These are phyloP conservation scores for Athelia sp. DNA, from an alignment of 1,284 basidiomycete species.

Conservation along the genomic window DNA sequence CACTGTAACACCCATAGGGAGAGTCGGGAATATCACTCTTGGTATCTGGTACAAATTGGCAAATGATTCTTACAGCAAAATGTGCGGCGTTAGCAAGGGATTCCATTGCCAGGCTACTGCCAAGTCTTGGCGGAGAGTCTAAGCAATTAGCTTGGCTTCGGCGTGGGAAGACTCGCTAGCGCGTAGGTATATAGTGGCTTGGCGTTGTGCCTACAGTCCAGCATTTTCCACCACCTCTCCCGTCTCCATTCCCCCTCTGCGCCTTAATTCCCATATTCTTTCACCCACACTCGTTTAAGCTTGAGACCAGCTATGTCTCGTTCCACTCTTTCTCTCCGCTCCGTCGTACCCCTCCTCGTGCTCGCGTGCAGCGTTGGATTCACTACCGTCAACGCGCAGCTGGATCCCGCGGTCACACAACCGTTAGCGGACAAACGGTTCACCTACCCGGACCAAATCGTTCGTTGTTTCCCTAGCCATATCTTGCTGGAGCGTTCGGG, in stretches of 20 bases:
- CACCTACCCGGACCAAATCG: constrained; percentile 43
- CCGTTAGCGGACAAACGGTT: constrained; percentile 52
- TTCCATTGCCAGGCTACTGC: too few relatives aligned
- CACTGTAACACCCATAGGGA: too few relatives aligned
- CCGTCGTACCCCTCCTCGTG: background rate
- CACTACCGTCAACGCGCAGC: constrained; percentile 32
- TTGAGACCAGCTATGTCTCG: constrained; percentile 29
- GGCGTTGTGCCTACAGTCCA: background rate
- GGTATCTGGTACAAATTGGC: too few relatives aligned
- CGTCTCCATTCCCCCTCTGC: constrained; percentile 6
- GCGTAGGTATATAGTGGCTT: background rate
- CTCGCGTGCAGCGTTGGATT: constrained; percentile 32
- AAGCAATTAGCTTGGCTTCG: too few relatives aligned
- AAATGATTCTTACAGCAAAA: too few relatives aligned
- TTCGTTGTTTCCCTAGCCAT: constrained; percentile 23
- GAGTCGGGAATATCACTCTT: too few relatives aligned
- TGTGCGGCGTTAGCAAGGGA: too few relatives aligned
- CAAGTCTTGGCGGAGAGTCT: too few relatives aligned
- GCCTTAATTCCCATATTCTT: constrained; percentile 1
- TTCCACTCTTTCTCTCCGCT: constrained; percentile 19
- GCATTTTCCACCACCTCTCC: constrained; percentile 1
- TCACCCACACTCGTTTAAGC: constrained; percentile 3
- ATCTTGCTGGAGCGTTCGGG: background rate
- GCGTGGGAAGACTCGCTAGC: background rate
- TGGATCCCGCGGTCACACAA: constrained; percentile 27